Base-by-base conservation (phyloP, 1,284 basidiomycete genomes). In the Leccinum laetum region DNA sequence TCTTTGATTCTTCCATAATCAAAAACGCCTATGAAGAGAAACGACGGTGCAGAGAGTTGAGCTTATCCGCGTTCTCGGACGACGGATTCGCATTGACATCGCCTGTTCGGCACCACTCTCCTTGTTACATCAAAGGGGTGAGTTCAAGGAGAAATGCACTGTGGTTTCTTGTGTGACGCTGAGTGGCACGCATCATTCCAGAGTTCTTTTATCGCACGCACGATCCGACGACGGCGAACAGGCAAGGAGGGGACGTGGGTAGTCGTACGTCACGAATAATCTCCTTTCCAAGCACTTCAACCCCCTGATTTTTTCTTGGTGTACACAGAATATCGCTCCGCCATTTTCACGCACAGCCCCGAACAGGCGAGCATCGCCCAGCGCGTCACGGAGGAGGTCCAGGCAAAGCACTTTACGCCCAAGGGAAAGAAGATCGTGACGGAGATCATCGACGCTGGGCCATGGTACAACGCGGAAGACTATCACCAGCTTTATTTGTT, bases 401-500 rank as follows among this genome's bases (percentile, higher is more conserved):
- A 98, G 79, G 87, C 86, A 67, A 93, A 93, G 78, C 88, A 96
- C 69, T 90, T 89, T 70, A 86, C 87, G n/a, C 86, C 90, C 7
- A 89, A 88, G 66, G 89, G 89, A 44, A 73, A 84, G 78, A 88
- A 84, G 74, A 95, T 99, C 65, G 91, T 89, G 2, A 98, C 96
- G 0, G 79, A 89, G 68, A 92, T 96, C 67, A 70, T 80, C 5
- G 73, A 83, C 0, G 90, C 88, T 2, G 86, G 85, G 1, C 77
- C 82, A 49, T 97, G 93, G 93, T 95, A 87, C 80, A 82, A 92
- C 64, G 95, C 92, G 0, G 95, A 97, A 76, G 83, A 87, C 14
- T 94, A 96, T 74, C 95, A 96, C 78, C 94, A 96, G 75, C 80
- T 92, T 58, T 96, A 95, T 74, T 81, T 95, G 8, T 87, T 89